These are phyloP conservation scores for Centaurea solstitialis DNA, from an alignment of 129 eudicot species.

Conservation along the genomic window DNA sequence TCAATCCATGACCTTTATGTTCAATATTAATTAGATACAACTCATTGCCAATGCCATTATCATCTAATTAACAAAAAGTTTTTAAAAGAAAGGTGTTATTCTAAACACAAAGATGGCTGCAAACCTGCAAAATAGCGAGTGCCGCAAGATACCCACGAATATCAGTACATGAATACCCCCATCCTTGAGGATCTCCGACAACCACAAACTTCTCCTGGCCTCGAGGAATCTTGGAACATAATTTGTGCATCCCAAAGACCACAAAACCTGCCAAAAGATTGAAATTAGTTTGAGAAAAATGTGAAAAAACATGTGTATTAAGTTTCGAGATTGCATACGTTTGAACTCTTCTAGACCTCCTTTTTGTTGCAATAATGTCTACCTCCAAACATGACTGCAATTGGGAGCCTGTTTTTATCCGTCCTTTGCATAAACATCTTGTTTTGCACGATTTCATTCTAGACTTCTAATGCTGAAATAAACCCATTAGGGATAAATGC, in stretches of 20 bases:
- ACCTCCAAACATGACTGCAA: constrained; percentile 46
- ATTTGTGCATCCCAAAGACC: constrained; percentile 68
- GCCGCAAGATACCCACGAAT: constrained; percentile 62
- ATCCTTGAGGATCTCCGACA: constrained; percentile 74
- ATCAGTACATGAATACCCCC: constrained; percentile 72
- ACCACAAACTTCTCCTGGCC: constrained; percentile 72
- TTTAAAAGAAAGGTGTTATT: not conserved
- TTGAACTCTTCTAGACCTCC: constrained; percentile 66
- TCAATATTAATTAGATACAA: not conserved
- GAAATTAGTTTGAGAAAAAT: not conserved
- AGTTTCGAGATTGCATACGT: constrained; percentile 39
- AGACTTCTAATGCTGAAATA: constrained; percentile 48
- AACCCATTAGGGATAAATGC: constrained; percentile 57
- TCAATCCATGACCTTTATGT: not conserved
- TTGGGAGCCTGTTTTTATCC: constrained; percentile 68
- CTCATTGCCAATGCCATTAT: not conserved
- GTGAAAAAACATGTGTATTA: not conserved
- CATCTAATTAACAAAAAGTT: not conserved
- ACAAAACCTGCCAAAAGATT: constrained; percentile 54
- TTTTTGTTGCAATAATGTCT: constrained; percentile 54
- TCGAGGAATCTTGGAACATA: constrained; percentile 56
- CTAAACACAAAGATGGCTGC: constrained; percentile 2
- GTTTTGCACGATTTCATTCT: constrained; percentile 65
- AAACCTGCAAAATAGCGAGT: constrained; percentile 71
- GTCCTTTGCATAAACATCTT: constrained; percentile 69